A percentile compares a stretch with the other conserved stretches of the same genome.
Conservation (phyloP, 768 basidiomycete species). For the Cubamyces lactineus region DNA sequence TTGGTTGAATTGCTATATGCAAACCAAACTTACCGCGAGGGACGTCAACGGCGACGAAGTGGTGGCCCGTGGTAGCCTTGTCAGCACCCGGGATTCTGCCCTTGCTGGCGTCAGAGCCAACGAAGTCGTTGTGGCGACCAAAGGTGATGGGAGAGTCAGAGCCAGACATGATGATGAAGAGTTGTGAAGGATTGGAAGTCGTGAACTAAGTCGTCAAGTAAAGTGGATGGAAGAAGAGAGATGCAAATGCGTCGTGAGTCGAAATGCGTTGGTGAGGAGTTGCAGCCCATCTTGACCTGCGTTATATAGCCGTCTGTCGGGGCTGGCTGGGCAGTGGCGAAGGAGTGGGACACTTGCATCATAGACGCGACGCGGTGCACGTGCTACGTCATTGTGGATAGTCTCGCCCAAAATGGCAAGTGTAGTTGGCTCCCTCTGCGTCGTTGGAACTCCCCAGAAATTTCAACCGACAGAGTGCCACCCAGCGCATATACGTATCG, state of each 20-base stretch:
- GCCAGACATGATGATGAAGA: slow-evolving; percentile 28
- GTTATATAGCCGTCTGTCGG: background rate
- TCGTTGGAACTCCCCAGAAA: slow-evolving; percentile 11
- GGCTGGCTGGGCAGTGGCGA: slow-evolving; percentile 2
- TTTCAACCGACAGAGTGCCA: background rate
- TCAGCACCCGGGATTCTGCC: slow-evolving; percentile 33
- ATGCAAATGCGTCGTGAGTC: background rate
- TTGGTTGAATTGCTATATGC: no score
- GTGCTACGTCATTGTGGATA: slow-evolving; percentile 20
- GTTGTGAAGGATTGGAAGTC: background rate
- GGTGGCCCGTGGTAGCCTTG: slow-evolving; percentile 33
- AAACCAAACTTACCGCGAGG: slow-evolving; percentile 26
- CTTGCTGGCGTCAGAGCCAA: slow-evolving; percentile 30
- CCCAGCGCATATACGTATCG: background rate
- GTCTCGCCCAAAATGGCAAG: slow-evolving; percentile 1
- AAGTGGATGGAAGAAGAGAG: background rate
- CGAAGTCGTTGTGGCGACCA: slow-evolving; percentile 35
- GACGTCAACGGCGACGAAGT: slow-evolving; percentile 29
- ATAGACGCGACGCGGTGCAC: slow-evolving; percentile 8
- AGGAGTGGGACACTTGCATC: slow-evolving; percentile 19
- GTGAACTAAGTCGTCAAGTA: background rate
- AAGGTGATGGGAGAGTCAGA: slow-evolving; percentile 25
- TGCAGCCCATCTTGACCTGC: background rate
- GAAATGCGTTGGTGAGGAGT: background rate
- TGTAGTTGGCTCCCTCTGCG: slow-evolving; percentile 3